Conservation (phyloP, 345 rosid species). For the Melaleuca alternifolia region DNA sequence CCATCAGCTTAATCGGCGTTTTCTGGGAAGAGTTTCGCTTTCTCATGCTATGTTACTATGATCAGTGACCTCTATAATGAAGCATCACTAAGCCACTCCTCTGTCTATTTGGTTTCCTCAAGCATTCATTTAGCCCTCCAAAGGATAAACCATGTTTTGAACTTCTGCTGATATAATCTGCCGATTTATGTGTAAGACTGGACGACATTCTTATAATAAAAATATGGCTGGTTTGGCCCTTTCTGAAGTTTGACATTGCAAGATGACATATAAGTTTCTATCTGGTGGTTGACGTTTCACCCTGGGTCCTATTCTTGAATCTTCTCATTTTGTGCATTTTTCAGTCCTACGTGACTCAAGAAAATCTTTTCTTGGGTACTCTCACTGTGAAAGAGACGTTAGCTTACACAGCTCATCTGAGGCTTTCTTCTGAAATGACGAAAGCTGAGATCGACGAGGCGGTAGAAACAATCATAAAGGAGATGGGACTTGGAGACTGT, state of each 20-base stretch:
- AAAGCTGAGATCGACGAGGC: conserved; percentile 20
- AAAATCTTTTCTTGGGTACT: conserved; percentile 26
- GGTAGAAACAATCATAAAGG: conserved; percentile 29
- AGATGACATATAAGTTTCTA: background rate
- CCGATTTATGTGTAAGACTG: background rate
- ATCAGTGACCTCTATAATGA: background rate
- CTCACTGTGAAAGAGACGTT: conserved; percentile 38
- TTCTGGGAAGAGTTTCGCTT: background rate
- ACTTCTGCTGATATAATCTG: background rate
- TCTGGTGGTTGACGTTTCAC: background rate
- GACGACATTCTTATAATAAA: background rate
- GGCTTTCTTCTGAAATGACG: conserved; percentile 30
- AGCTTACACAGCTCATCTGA: conserved; percentile 39
- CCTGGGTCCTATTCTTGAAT: background rate
- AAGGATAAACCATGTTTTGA: background rate
- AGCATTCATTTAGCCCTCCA: background rate
- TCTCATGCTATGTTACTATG: background rate
- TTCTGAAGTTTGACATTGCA: background rate
- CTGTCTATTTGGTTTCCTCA: background rate
- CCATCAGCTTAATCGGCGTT: background rate
- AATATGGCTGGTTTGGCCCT: background rate
- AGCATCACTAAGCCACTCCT: background rate
- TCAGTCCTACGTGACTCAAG: conserved; percentile 48
- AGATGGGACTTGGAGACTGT: conserved; percentile 40
- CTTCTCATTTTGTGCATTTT: background rate